Percentiles rank a stretch among this genome's conserved stretches.
phyloP scores from a whole-genome alignment of 2,329 filamentous ascomycete species.

The Talaromyces sp. region DNA sequence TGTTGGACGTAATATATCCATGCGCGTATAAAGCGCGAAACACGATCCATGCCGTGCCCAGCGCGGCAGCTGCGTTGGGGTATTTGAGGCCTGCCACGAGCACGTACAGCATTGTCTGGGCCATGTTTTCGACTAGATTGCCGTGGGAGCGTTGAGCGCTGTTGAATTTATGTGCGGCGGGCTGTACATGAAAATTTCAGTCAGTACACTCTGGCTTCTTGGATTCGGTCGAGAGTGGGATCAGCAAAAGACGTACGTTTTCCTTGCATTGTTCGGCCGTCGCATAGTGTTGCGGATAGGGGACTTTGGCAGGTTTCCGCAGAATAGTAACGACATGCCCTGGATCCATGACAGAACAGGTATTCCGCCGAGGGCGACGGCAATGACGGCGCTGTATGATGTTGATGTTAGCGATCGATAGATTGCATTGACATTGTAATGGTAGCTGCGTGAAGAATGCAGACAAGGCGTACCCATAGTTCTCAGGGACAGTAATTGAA shows the following conservation, averaged over 20 bases:
- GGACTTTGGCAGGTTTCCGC: slow-evolving; percentile 53
- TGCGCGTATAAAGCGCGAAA: slow-evolving; percentile 49
- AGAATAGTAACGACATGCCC: slow-evolving; percentile 44
- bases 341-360: slow-evolving; percentile 53
- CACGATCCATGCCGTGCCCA: slow-evolving; percentile 52
- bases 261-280: slow-evolving; percentile 52
- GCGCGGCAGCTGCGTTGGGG: slow-evolving; percentile 45
- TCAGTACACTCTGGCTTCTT: background rate
- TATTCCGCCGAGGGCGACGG: slow-evolving; percentile 53
- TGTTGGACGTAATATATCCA: slow-evolving; percentile 44
- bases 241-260: slow-evolving; percentile 35
- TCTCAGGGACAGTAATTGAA: slow-evolving; percentile 44
- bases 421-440: no score
- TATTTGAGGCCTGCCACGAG: slow-evolving; percentile 55
- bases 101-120: slow-evolving; percentile 50
- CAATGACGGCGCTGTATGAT: slow-evolving; percentile 52
- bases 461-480: slow-evolving; percentile 45
- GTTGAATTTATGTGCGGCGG: slow-evolving; percentile 48
- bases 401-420: background rate
- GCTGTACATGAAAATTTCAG: slow-evolving; percentile 22
- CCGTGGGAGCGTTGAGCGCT: slow-evolving; percentile 56
- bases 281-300: slow-evolving; percentile 59
- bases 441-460: background rate
- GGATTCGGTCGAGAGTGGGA: no score
- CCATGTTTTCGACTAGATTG: slow-evolving; percentile 60